Percentiles rank a stretch among this genome's conserved stretches.
phyloP scores from a whole-genome alignment of 306 rosid species.

The Trifolium repens region DNA sequence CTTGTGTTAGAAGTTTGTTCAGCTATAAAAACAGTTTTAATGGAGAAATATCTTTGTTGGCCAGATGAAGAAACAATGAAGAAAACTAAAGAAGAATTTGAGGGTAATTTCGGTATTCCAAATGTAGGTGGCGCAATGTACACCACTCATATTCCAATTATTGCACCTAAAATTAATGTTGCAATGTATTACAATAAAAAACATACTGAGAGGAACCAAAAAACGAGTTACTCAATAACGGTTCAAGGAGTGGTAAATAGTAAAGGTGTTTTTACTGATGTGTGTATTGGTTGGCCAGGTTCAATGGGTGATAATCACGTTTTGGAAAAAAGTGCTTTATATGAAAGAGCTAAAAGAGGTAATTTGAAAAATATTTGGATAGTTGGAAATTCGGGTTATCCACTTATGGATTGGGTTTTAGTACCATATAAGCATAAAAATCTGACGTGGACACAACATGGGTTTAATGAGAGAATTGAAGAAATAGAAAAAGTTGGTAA shows the following conservation, averaged over 20 bases:
- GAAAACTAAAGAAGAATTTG: conserved; percentile 46
- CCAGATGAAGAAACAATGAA: conserved; percentile 49
- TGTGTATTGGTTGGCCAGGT: conserved; percentile 84
- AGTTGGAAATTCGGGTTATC: conserved; percentile 67
- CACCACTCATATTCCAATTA: conserved; percentile 76
- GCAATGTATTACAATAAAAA: conserved; percentile 61
- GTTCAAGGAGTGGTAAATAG: conserved; percentile 77
- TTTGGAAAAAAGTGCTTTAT: conserved; percentile 65
- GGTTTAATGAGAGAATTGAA: conserved; percentile 62
- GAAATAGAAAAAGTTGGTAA: conserved; percentile 52
- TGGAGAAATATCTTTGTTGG: conserved; percentile 75
- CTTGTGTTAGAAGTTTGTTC: conserved; percentile 75
- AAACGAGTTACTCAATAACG: conserved; percentile 75
- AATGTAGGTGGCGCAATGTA: conserved; percentile 71
- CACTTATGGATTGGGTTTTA: conserved; percentile 68
- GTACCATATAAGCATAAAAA: conserved; percentile 67
- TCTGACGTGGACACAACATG: conserved; percentile 76
- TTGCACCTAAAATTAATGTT: conserved; percentile 71
- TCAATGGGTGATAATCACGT: conserved; percentile 69
- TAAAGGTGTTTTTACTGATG: conserved; percentile 64
- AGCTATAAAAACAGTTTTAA: conserved; percentile 64
- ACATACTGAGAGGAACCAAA: conserved; percentile 76
- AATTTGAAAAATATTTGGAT: conserved; percentile 65
- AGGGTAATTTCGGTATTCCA: conserved; percentile 54
- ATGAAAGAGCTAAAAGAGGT: conserved; percentile 52